phyloP scores from a whole-genome alignment of 2,329 filamentous ascomycete species.

The Pyrenochaeta sp. region DNA sequence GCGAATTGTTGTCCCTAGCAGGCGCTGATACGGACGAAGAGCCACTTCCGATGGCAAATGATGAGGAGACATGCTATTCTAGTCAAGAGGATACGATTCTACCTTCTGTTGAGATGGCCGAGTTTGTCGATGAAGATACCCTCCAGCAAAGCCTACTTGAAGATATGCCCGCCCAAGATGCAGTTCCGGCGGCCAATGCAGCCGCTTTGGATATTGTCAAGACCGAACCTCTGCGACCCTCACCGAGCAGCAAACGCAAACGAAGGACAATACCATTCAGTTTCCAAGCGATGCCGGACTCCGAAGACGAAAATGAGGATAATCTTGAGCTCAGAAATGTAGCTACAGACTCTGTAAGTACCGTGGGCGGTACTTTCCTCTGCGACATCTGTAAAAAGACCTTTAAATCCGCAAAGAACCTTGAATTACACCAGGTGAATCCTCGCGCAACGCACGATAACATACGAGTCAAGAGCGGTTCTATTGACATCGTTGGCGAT shows the following conservation, averaged over 20 bases:
- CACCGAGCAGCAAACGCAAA: constrained; percentile 3
- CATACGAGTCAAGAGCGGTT: neutral
- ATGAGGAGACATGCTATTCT: constrained; percentile 7
- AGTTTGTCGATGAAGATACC: constrained; percentile 22
- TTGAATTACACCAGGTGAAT: constrained; percentile 8
- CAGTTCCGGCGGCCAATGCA: neutral
- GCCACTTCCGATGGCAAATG: constrained; percentile 1
- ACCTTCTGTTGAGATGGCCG: constrained; percentile 33
- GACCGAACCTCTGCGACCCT: constrained; percentile 4
- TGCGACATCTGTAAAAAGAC: constrained; percentile 16
- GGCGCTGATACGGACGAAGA: constrained; percentile 20
- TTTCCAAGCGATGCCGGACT: constrained; percentile 5
- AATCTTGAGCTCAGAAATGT: neutral
- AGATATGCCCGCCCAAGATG: constrained; percentile 10
- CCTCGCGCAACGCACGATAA: neutral
- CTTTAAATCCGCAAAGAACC: constrained; percentile 10
- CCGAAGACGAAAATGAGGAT: constrained; percentile 1
- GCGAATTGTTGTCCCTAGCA: constrained; percentile 36
- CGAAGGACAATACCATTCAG: neutral
- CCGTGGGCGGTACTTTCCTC: neutral
- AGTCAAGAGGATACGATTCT: constrained; percentile 28
- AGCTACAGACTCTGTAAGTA: neutral
- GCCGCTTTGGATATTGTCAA: constrained; percentile 8
- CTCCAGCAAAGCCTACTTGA: constrained; percentile 21
- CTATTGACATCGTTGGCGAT: constrained; percentile 13